These are phyloP conservation scores for Rhynchospora breviuscula DNA, from an alignment of 176 grass and related monocot species.

Conservation along the genomic window DNA sequence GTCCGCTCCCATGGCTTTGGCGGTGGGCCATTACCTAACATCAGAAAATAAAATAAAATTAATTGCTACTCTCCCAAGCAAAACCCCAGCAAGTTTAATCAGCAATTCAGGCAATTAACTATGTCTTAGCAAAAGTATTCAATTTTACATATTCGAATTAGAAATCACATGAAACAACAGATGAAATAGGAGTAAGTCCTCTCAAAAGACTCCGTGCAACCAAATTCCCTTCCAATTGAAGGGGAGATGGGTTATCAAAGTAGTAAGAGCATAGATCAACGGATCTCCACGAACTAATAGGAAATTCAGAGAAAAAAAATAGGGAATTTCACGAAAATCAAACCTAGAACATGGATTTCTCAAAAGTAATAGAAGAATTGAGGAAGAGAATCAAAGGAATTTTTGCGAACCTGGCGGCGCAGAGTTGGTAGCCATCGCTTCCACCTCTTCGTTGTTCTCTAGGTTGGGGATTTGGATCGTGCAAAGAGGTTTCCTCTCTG, in stretches of 20 bases:
- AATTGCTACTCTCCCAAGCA: background rate
- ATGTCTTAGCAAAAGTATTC: background rate
- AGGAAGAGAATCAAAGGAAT: background rate
- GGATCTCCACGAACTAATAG: background rate
- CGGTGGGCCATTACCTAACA: conserved; percentile 44
- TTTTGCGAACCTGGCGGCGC: conserved; percentile 25
- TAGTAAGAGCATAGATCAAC: background rate
- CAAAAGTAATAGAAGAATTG: background rate
- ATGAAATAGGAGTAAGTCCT: background rate
- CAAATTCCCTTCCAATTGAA: background rate
- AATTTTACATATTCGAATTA: background rate
- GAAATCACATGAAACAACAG: background rate
- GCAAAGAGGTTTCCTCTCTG: background rate
- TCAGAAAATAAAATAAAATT: background rate
- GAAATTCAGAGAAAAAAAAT: background rate
- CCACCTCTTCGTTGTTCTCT: conserved; percentile 16
- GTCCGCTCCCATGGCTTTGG: conserved; percentile 79
- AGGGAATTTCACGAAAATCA: background rate
- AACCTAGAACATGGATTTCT: background rate
- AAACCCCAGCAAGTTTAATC: background rate
- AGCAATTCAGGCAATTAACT: background rate
- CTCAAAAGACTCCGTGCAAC: background rate
- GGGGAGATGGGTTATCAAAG: no score
- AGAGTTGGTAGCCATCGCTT: conserved; percentile 23
- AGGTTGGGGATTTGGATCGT: conserved; percentile 4